Percentiles rank a stretch among this genome's conserved stretches.
These are phyloP conservation scores for Chlamydomonas schloesseri DNA, from an alignment of 139 green algal genomes.

Conservation along the genomic window DNA sequence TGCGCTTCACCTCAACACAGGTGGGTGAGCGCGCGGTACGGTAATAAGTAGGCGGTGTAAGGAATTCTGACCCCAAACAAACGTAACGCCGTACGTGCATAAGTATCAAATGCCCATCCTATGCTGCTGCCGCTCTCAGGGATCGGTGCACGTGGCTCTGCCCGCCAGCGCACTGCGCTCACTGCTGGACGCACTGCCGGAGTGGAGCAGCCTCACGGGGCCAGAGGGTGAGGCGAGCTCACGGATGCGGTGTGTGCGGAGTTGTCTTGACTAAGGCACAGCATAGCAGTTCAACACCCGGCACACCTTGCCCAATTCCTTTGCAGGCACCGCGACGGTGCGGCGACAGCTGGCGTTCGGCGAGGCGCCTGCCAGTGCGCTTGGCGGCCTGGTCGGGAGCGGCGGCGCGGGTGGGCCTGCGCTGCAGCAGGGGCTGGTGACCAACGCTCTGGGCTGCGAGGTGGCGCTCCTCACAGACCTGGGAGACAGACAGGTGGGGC, in stretches of 20 bases:
- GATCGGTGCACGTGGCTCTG: constrained; percentile 55
- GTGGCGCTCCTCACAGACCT: constrained; percentile 78
- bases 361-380: background rate
- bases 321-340: constrained; percentile 31
- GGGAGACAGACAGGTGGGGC: constrained; percentile 64
- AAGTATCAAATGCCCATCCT: no score
- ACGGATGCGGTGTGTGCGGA: no score
- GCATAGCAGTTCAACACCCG: no score
- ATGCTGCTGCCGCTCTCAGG: no score
- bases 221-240: background rate
- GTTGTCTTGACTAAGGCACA: no score
- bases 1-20: constrained; percentile 55
- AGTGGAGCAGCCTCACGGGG: constrained; percentile 48
- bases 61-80: no score
- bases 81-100: no score
- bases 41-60: no score
- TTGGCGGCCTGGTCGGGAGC: background rate
- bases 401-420: background rate
- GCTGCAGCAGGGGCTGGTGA: constrained; percentile 54
- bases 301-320: background rate
- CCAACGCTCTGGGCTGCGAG: constrained; percentile 74
- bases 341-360: constrained; percentile 41
- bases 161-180: constrained; percentile 48
- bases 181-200: constrained; percentile 57
- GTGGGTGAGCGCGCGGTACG: background rate